Evolutionary conservation across 176 grass and related monocot genomes (phyloP).

Genomic region (bread wheat (Triticum aestivum)): DNA sequence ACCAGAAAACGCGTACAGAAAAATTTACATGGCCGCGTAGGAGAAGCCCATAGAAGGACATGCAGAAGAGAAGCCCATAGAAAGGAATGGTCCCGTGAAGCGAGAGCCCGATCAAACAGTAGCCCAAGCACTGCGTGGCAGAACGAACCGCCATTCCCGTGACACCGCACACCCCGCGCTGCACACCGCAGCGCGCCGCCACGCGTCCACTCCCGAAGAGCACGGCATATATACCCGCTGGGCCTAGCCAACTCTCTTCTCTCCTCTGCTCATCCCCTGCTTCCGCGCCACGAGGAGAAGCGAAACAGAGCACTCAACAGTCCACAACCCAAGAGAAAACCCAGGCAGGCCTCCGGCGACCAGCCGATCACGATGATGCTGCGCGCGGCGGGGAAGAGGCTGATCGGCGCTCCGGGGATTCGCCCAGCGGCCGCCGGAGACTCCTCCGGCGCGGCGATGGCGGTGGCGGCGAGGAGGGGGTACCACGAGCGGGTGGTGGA

Average conservation of each 20-base stretch:
- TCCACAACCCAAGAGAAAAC: not conserved
- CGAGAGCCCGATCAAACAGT: not conserved
- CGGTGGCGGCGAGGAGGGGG: slow-evolving; percentile 6
- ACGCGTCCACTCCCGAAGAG: not conserved
- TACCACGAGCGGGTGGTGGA: slow-evolving; percentile 97
- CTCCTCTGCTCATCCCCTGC: not conserved
- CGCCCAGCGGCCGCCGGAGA: not conserved
- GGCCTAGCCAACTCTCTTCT: not conserved
- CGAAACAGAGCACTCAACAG: not conserved
- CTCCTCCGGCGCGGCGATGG: not conserved
- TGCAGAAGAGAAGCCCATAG: too few relatives aligned
- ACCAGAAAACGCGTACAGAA: too few relatives aligned
- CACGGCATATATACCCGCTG: too few relatives aligned
- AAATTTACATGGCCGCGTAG: too few relatives aligned
- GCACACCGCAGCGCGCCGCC: not conserved
- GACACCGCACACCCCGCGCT: not conserved
- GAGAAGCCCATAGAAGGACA: too few relatives aligned
- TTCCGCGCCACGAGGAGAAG: not conserved
- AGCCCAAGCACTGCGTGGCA: not conserved
- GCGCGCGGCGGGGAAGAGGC: slow-evolving; percentile 26
- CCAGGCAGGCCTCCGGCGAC: not conserved
- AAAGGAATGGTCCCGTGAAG: too few relatives aligned
- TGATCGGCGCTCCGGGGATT: not conserved
- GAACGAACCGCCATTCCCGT: not conserved
- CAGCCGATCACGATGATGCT: slow-evolving; percentile 20